A percentile compares a stretch with the other conserved stretches of the same genome.
Conservation (phyloP, 2,329 filamentous ascomycete species). For the Hypoxylon sp. region DNA sequence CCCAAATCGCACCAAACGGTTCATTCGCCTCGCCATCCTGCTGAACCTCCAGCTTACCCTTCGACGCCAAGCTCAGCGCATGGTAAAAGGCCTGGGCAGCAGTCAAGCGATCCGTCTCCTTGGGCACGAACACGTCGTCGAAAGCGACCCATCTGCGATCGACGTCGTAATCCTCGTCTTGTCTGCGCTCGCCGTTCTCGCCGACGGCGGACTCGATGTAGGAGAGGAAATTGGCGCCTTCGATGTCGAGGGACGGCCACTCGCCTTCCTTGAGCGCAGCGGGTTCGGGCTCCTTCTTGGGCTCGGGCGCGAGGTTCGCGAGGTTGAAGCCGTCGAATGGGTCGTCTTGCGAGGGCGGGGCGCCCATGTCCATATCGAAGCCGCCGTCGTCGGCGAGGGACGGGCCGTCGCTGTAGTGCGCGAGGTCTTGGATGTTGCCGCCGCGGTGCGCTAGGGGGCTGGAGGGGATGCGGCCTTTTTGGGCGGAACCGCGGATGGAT, state of each 20-base stretch:
- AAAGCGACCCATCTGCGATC: conserved; percentile 72
- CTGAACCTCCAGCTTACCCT: conserved; percentile 72
- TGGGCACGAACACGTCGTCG: conserved; percentile 75
- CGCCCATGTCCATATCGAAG: conserved; percentile 52
- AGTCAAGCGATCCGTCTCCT: conserved; percentile 68
- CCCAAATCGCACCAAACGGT: conserved; percentile 64
- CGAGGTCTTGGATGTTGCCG: conserved; percentile 58
- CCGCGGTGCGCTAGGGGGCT: conserved; percentile 59
- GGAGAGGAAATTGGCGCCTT: conserved; percentile 63
- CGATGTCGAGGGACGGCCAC: conserved; percentile 59
- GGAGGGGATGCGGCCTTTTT: conserved; percentile 59
- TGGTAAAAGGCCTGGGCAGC: conserved; percentile 84
- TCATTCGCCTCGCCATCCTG: conserved; percentile 65
- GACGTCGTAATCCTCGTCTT: conserved; percentile 52
- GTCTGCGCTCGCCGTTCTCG: conserved; percentile 52
- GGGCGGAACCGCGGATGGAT: conserved; percentile 60
- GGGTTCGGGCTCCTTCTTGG: neutral
- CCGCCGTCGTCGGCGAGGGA: conserved; percentile 54
- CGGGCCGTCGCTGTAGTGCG: conserved; percentile 64
- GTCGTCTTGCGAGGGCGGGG: conserved; percentile 53
- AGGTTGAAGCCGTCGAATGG: conserved; percentile 50
- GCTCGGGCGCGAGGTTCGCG: conserved; percentile 32
- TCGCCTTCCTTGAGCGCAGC: conserved; percentile 12
- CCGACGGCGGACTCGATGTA: conserved; percentile 59
- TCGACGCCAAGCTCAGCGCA: conserved; percentile 78